Percentiles rank a stretch among this genome's conserved stretches.
Conservation (phyloP, 345 rosid species). For the Triadica sebifera region DNA sequence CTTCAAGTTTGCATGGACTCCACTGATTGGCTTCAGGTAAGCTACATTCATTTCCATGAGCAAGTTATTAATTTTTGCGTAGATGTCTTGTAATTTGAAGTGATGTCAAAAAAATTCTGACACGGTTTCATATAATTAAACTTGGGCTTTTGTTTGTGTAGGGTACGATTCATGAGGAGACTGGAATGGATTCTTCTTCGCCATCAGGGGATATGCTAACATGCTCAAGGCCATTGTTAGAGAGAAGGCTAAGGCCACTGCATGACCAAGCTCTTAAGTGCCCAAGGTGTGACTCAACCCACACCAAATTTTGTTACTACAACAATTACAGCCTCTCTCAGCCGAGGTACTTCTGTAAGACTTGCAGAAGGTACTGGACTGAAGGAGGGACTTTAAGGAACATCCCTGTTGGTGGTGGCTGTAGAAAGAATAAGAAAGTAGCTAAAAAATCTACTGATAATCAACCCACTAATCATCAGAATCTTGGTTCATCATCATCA, state of each 20-base stretch:
- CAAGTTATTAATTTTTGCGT: too few species aligned
- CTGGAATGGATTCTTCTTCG: slow-evolving; percentile 67
- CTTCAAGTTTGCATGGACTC: slow-evolving; percentile 96
- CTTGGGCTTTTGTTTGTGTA: slow-evolving; percentile 8
- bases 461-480: slow-evolving; percentile 31
- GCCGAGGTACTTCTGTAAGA: slow-evolving; percentile 97
- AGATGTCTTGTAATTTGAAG: not conserved
- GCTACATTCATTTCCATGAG: not conserved
- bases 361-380: slow-evolving; percentile 98
- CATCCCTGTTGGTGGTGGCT: slow-evolving; percentile 98
- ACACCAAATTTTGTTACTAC: slow-evolving; percentile 97
- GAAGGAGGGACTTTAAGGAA: slow-evolving; percentile 92
- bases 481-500: slow-evolving; percentile 31
- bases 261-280: slow-evolving; percentile 91
- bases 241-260: slow-evolving; percentile 85
- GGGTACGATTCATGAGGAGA: slow-evolving; percentile 58
- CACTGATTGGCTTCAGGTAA: slow-evolving; percentile 89
- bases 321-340: slow-evolving; percentile 97
- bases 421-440: slow-evolving; percentile 84
- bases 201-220: slow-evolving; percentile 84
- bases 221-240: slow-evolving; percentile 84
- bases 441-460: slow-evolving; percentile 43
- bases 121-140: not conserved
- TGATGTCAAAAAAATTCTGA: too few species aligned
- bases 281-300: slow-evolving; percentile 89